phyloP scores from a whole-genome alignment of 495 filamentous ascomycete species.

The Staphylotrichum longicolle region DNA sequence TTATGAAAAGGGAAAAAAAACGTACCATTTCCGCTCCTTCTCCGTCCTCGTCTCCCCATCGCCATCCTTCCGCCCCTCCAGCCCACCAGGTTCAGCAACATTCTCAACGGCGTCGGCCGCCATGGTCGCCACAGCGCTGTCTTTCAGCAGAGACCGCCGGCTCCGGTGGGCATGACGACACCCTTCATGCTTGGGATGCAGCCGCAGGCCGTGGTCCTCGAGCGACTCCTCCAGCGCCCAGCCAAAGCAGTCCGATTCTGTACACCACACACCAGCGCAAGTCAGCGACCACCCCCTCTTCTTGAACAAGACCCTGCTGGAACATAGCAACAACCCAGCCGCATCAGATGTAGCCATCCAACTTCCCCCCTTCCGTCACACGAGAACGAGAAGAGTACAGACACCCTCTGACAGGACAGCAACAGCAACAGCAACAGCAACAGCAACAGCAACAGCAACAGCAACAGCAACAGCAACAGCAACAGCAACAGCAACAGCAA shows the following conservation, averaged over 20 bases:
- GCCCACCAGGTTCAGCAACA: neutral
- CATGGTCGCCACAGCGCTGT: neutral
- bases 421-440: no score
- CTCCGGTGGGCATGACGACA: slow-evolving; percentile 57
- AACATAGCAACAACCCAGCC: neutral
- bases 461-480: no score
- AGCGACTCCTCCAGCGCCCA: slow-evolving; percentile 61
- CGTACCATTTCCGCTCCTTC: slow-evolving; percentile 1
- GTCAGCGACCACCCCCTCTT: neutral
- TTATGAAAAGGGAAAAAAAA: neutral
- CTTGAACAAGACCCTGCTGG: neutral
- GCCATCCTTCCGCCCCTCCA: neutral
- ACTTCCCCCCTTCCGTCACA: no score
- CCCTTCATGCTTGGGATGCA: slow-evolving; percentile 31
- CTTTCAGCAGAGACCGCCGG: slow-evolving; percentile 10
- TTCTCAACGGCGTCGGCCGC: neutral
- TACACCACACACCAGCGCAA: neutral
- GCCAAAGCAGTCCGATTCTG: slow-evolving; percentile 61
- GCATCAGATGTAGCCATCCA: no score
- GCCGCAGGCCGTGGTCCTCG: slow-evolving; percentile 33
- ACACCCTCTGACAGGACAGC: no score
- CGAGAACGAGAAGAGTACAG: no score
- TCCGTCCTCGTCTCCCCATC: neutral
- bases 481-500: no score
- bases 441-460: no score